Evolutionary conservation across 768 basidiomycete genomes (phyloP), one percentile per base, ranked within the genome.

Genomic region (Trametes cinnabarina): DNA sequence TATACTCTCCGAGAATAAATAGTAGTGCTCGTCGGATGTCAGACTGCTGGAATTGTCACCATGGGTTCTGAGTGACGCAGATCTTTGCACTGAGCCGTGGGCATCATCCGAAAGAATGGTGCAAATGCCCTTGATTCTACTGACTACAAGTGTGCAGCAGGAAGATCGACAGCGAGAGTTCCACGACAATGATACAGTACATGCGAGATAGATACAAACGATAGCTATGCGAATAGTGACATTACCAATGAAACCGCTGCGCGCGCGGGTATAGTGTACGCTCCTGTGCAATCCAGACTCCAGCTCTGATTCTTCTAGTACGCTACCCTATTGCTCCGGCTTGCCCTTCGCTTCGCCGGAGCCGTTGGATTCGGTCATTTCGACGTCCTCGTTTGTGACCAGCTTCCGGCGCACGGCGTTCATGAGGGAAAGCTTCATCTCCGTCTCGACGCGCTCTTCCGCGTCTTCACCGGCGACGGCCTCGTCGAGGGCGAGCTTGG

Each of bases 401-500:
- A 95, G 83, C 70, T 96, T 91, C 71, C 87, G 85, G 62, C 94
- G 77, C 51, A 98, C 79, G 15, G 84, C 84, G 60, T 85, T 90
- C 82, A 98, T 87, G 62, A 98, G 73, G 11, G 90, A 91, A 48
- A 82, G 87, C 78, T 90, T 92, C 79, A 95, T 86, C 73, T 90
- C 87, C 56, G 72, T 79, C 65, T 84, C 82, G 51, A 80, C 83
- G 57, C 86, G 86, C 46, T 77, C 77, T 32, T 88, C 87, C 8
- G 77, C 76, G 43, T 83, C 73, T 34, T 78, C 86, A 9, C 94
- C 94, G 17, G 94, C 94, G 28, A 98, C 95, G 3, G 94, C 94
- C 69, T 94, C 92, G 68, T 98, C 96, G 12, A 98, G 76, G 15
- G 88, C 89, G 52, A 98, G 77, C 73, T 98, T 98, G 32, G 92